These are phyloP conservation scores for Citeromyces nyonsensis DNA, from an alignment of 805 yeast genomes.

Conservation along the genomic window DNA sequence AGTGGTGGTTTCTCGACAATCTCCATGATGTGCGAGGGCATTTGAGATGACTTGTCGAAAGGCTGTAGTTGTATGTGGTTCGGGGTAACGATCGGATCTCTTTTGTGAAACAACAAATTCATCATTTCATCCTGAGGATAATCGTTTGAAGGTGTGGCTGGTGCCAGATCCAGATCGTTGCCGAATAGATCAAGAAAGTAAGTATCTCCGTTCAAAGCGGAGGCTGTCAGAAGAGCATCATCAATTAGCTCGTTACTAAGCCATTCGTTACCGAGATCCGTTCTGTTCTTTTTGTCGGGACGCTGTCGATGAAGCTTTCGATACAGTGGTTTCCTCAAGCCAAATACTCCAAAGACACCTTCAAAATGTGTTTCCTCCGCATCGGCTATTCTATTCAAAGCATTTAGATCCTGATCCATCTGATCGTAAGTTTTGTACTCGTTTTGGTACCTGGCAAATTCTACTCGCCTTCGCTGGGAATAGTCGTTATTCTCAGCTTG, in stretches of 20 bases:
- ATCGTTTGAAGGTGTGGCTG: not conserved
- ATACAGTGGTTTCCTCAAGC: conserved; percentile 6
- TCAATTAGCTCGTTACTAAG: conserved; percentile 55
- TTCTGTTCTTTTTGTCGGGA: not conserved
- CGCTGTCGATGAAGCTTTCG: conserved; percentile 7
- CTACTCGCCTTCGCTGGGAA: conserved; percentile 57
- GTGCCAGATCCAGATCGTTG: not conserved
- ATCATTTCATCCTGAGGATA: conserved; percentile 22
- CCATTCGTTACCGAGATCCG: conserved; percentile 38
- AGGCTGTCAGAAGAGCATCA: conserved; percentile 61
- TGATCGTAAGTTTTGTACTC: conserved; percentile 66
- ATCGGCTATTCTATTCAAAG: conserved; percentile 15
- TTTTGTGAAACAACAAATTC: conserved; percentile 30
- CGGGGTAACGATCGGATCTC: conserved; percentile 4
- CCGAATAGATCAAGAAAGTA: conserved; percentile 37
- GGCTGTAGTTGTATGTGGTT: conserved; percentile 28
- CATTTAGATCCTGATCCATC: conserved; percentile 55
- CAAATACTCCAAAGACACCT: conserved; percentile 81
- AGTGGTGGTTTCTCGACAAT: conserved; percentile 25
- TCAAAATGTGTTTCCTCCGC: conserved; percentile 24
- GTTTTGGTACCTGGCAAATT: conserved; percentile 57
- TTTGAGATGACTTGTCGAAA: conserved; percentile 17
- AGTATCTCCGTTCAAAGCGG: conserved; percentile 48
- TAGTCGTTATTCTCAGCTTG: conserved; percentile 26
- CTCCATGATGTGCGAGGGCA: conserved; percentile 41